Conservation (phyloP, 169 alveolate species). For the Plasmodium vinckei region DNA sequence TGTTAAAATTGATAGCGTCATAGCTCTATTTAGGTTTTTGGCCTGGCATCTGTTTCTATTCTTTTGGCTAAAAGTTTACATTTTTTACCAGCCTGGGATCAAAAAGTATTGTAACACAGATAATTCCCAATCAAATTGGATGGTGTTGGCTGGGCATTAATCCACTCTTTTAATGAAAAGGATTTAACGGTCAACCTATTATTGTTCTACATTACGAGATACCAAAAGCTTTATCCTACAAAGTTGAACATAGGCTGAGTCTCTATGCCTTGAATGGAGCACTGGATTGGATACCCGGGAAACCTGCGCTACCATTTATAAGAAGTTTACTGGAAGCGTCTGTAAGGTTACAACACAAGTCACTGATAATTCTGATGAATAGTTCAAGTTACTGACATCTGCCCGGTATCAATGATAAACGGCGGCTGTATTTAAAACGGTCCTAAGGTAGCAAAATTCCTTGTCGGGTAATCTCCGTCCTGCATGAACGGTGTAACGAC, state of each 20-base stretch:
- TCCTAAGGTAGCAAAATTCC: conserved; percentile 10
- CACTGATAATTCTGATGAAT: conserved; percentile 31
- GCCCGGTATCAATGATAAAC: conserved; percentile 45
- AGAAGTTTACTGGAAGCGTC: conserved; percentile 37
- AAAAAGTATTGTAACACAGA: conserved; percentile 17
- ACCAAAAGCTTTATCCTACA: conserved; percentile 15
- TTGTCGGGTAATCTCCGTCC: conserved; percentile 13
- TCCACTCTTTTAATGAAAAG: conserved; percentile 23
- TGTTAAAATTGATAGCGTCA: conserved; percentile 28
- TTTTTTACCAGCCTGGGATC: conserved; percentile 18
- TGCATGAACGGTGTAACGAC: conserved; percentile 12
- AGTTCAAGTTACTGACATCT: conserved; percentile 35
- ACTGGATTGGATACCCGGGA: conserved; percentile 13
- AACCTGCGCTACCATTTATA: conserved; percentile 10
- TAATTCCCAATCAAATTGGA: conserved; percentile 23
- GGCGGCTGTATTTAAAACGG: conserved; percentile 26
- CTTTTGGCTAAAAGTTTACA: conserved; percentile 19
- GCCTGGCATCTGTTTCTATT: conserved; percentile 26
- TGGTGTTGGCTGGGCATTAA: conserved; percentile 21
- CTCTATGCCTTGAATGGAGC: conserved; percentile 12
- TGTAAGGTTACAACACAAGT: conserved; percentile 44
- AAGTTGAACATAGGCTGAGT: conserved; percentile 10
- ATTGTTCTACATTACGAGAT: conserved; percentile 23
- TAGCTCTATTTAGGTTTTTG: conserved; percentile 16
- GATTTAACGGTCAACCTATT: conserved; percentile 20